Conservation (phyloP, 345 rosid genomes). For the Syzygium aromaticum region DNA sequence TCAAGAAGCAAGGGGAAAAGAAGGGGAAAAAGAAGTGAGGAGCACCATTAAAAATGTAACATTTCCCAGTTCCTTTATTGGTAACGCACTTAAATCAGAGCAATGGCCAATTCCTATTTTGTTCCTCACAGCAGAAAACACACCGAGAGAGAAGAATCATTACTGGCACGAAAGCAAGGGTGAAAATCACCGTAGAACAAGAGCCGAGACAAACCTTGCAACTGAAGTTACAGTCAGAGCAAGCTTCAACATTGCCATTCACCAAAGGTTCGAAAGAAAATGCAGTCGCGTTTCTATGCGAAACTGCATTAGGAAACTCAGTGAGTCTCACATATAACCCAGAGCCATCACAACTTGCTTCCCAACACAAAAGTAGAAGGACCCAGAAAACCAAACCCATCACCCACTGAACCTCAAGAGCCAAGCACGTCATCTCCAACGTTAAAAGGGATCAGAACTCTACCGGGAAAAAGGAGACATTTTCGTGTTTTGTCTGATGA, state of each 20-base stretch:
- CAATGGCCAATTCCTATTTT: neutral
- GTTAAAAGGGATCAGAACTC: neutral
- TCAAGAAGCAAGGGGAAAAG: neutral
- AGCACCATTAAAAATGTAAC: neutral
- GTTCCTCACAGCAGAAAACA: neutral
- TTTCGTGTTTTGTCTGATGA: neutral
- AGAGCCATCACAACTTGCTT: neutral
- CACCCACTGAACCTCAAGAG: constrained; percentile 19
- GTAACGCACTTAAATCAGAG: neutral
- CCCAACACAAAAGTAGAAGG: neutral
- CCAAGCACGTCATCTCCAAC: neutral
- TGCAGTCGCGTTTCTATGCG: constrained; percentile 51
- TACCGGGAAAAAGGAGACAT: neutral
- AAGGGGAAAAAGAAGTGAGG: neutral
- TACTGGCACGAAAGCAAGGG: neutral
- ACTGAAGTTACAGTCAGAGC: constrained; percentile 43
- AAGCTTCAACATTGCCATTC: constrained; percentile 32
- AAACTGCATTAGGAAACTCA: constrained; percentile 16
- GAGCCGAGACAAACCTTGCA: constrained; percentile 57
- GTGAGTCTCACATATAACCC: neutral
- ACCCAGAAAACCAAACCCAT: neutral
- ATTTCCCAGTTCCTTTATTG: neutral
- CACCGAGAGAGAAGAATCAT: neutral
- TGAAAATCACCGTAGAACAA: neutral
- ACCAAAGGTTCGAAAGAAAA: constrained; percentile 55